A percentile compares a stretch with the other conserved stretches of the same genome.
These are phyloP conservation scores for Aschersonia sp. DNA, from an alignment of 2,329 filamentous ascomycete genomes.

Conservation along the genomic window DNA sequence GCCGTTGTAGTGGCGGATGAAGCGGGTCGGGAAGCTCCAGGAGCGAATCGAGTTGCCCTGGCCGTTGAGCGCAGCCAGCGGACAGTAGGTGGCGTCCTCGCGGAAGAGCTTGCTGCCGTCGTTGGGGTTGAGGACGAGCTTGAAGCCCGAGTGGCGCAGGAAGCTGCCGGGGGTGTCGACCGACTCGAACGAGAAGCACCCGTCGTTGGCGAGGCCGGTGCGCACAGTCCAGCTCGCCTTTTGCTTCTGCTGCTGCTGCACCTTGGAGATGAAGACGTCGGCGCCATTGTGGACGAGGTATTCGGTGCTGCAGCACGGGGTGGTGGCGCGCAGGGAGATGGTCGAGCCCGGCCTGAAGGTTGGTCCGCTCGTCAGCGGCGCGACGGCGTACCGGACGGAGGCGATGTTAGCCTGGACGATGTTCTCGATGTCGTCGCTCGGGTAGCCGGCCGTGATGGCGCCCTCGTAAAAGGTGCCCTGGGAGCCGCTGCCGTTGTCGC, in stretches of 20 bases:
- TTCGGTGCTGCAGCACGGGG: slow-evolving; percentile 34
- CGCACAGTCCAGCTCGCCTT: slow-evolving; percentile 39
- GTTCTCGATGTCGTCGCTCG: slow-evolving; percentile 42
- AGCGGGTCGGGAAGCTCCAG: slow-evolving; percentile 47
- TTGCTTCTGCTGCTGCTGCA: slow-evolving; percentile 34
- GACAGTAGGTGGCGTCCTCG: slow-evolving; percentile 51
- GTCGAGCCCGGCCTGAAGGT: slow-evolving; percentile 31
- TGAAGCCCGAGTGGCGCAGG: slow-evolving; percentile 40
- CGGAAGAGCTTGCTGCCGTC: slow-evolving; percentile 41
- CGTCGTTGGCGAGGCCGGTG: slow-evolving; percentile 39
- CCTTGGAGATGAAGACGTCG: slow-evolving; percentile 29
- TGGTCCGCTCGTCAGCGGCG: slow-evolving; percentile 30
- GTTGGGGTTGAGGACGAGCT: slow-evolving; percentile 30
- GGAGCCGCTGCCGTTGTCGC: slow-evolving; percentile 44
- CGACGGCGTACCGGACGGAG: slow-evolving; percentile 1
- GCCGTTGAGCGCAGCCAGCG: slow-evolving; percentile 34
- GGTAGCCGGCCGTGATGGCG: slow-evolving; percentile 48
- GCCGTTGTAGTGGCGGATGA: slow-evolving; percentile 34
- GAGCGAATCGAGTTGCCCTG: slow-evolving; percentile 36
- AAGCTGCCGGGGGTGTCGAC: slow-evolving; percentile 41
- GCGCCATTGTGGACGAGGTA: slow-evolving; percentile 39
- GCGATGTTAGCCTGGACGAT: slow-evolving; percentile 43
- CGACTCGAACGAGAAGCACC: slow-evolving; percentile 47
- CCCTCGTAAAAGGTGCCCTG: slow-evolving; percentile 54
- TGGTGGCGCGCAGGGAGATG: slow-evolving; percentile 40